phyloP scores from a whole-genome alignment of 2,329 filamentous ascomycete genomes.

The Hysterium pulicare region DNA sequence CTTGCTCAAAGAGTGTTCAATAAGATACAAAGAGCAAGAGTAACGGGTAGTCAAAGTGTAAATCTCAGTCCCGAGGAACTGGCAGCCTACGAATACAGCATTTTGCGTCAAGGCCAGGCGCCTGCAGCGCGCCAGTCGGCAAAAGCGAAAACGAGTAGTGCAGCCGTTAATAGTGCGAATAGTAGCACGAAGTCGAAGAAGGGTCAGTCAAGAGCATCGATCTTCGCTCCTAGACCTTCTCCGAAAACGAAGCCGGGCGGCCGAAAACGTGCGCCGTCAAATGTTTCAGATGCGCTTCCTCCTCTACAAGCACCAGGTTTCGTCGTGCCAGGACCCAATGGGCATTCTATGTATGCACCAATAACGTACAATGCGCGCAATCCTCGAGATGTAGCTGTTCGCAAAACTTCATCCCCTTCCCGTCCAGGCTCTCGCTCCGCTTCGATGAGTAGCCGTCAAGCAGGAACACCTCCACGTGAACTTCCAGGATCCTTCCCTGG shows the following conservation, averaged over 20 bases:
- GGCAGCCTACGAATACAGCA: conserved; percentile 69
- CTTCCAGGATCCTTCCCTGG: conserved; percentile 37
- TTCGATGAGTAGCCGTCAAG: conserved; percentile 30
- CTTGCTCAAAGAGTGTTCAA: conserved; percentile 75
- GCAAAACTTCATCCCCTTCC: conserved; percentile 24
- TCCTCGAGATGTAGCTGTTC: conserved; percentile 35
- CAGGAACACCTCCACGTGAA: conserved; percentile 29
- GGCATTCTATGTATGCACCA: conserved; percentile 45
- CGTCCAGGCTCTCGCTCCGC: conserved; percentile 45
- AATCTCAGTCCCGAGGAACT: conserved; percentile 77
- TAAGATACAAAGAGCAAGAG: conserved; percentile 74
- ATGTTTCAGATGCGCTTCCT: conserved; percentile 19
- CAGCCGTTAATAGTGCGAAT: conserved; percentile 18
- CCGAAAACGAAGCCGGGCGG: conserved; percentile 29
- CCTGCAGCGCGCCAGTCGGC: conserved; percentile 21
- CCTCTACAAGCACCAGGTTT: conserved; percentile 41
- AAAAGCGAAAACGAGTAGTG: conserved; percentile 25
- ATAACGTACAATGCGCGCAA: conserved; percentile 41
- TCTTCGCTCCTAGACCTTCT: conserved; percentile 25
- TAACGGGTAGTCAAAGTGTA: conserved; percentile 73
- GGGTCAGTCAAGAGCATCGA: conserved; percentile 20
- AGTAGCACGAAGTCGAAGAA: conserved; percentile 36
- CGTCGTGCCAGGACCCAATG: conserved; percentile 48
- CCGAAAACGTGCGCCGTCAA: conserved; percentile 26
- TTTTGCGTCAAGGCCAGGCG: conserved; percentile 47